phyloP scores from a whole-genome alignment of 371 early-diverging fungal species.

The Actinomucor elegans region DNA sequence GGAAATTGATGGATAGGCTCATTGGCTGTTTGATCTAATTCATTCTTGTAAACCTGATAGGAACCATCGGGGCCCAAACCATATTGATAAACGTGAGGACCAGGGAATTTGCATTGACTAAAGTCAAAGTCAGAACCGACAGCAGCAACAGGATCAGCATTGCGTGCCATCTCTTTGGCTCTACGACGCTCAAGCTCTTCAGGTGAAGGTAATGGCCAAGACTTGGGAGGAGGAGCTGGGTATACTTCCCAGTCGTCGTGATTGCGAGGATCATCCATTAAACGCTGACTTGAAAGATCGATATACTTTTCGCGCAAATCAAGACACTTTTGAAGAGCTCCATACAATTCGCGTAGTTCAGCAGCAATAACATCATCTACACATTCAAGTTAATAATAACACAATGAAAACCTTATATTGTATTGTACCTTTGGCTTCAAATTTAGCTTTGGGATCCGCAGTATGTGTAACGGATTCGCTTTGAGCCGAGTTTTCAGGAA shows the following conservation, averaged over 20 bases:
- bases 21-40: slow-evolving; percentile 17
- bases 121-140: slow-evolving; percentile 67
- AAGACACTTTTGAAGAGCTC: slow-evolving; percentile 68
- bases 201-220: slow-evolving; percentile 62
- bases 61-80: slow-evolving; percentile 34
- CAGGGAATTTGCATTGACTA: slow-evolving; percentile 66
- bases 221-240: slow-evolving; percentile 83
- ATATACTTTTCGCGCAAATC: slow-evolving; percentile 89
- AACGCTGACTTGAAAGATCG: slow-evolving; percentile 69
- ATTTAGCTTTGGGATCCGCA: slow-evolving; percentile 7
- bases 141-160: slow-evolving; percentile 50
- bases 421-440: slow-evolving; percentile 9
- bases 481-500: slow-evolving; percentile 3
- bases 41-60: slow-evolving; percentile 30
- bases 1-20: slow-evolving; percentile 33
- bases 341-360: slow-evolving; percentile 53
- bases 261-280: slow-evolving; percentile 91
- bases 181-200: slow-evolving; percentile 47
- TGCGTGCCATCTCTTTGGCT: slow-evolving; percentile 48
- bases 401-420: background rate
- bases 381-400: background rate
- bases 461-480: background rate
- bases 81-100: slow-evolving; percentile 36
- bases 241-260: slow-evolving; percentile 82
- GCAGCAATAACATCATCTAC: slow-evolving; percentile 51